Evolutionary conservation across 352 stramenopile species (phyloP).

Genomic region (Blastocystis sp.): DNA sequence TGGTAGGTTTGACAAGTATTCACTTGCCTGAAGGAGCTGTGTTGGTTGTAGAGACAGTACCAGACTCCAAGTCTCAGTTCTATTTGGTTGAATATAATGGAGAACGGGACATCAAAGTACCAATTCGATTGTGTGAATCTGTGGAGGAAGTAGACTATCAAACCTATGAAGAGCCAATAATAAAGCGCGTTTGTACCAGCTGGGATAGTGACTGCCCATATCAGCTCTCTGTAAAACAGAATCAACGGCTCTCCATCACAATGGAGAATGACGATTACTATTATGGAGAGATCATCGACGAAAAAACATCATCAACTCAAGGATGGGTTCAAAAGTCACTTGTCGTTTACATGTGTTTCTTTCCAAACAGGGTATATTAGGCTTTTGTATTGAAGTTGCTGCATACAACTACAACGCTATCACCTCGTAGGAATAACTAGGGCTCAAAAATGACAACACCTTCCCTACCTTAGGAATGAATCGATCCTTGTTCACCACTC

Average conservation of each 20-base stretch:
- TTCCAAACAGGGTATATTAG: constrained; percentile 51
- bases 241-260: background rate
- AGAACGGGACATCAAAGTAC: background rate
- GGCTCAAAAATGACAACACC: constrained; percentile 76
- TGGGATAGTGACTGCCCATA: constrained; percentile 52
- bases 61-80: background rate
- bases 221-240: constrained; percentile 2
- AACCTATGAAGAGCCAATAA: background rate
- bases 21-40: background rate
- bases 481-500: constrained; percentile 84
- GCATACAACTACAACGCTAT: constrained; percentile 97
- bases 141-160: constrained; percentile 12
- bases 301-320: background rate
- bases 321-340: constrained; percentile 44
- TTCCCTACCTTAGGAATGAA: constrained; percentile 65
- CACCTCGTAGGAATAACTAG: constrained; percentile 98
- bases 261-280: constrained; percentile 44
- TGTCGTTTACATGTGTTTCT: constrained; percentile 1
- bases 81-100: constrained; percentile 1
- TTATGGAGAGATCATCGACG: background rate
- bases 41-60: background rate
- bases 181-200: background rate
- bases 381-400: constrained; percentile 80
- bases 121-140: background rate
- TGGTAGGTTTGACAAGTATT: background rate